Evolutionary conservation across 1,139 yeast genomes (phyloP).

Genomic region (Pneumocystis sp.): DNA sequence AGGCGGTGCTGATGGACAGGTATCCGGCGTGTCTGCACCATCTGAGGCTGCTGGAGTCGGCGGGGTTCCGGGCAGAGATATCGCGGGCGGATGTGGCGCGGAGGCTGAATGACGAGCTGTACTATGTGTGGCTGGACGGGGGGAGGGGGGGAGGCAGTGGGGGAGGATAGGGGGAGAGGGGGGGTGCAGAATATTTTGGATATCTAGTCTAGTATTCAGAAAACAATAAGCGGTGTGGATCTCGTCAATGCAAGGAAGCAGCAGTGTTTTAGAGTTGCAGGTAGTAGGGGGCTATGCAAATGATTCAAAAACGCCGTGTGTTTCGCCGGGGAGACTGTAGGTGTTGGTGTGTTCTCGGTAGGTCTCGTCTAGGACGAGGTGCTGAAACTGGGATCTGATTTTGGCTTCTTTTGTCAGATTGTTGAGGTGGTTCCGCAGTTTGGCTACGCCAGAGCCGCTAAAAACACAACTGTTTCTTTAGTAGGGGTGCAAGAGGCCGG

Average conservation of each 20-base stretch:
- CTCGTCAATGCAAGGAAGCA: too few species aligned
- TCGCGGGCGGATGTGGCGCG: neutral
- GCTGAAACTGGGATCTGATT: neutral
- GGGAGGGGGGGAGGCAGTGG: too few species aligned
- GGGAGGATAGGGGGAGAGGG: too few species aligned
- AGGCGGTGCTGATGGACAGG: neutral
- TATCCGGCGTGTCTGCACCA: neutral
- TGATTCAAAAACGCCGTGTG: neutral
- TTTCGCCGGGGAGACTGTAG: neutral
- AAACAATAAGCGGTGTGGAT: neutral
- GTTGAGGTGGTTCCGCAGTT: conserved; percentile 49
- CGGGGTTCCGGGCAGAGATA: neutral
- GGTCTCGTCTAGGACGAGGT: neutral
- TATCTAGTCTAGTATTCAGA: neutral
- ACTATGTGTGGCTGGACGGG: neutral
- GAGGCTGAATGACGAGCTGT: neutral
- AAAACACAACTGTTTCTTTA: conserved; percentile 47
- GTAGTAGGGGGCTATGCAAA: neutral
- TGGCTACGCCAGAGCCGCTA: conserved; percentile 75
- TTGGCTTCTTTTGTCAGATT: conserved; percentile 15
- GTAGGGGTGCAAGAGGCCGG: neutral
- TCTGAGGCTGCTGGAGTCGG: neutral
- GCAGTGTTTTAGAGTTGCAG: too few species aligned
- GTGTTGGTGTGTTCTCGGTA: neutral
- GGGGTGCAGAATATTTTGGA: too few species aligned